Conservation (phyloP, 805 yeast species). For the Schizosaccharomyces cryophilus region DNA sequence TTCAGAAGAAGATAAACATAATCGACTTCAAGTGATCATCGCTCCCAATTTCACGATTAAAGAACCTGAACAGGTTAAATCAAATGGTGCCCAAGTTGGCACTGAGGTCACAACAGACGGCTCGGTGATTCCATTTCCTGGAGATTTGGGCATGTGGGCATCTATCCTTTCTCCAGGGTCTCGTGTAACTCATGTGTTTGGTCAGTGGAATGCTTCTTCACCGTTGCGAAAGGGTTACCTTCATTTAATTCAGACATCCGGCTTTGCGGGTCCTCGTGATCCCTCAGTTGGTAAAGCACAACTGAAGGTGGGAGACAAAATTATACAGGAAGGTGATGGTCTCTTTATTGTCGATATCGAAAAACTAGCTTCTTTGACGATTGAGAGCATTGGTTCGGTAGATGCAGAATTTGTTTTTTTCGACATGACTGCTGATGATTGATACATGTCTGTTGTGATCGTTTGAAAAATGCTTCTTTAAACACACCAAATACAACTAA, state of each 20-base stretch:
- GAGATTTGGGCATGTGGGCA: not conserved
- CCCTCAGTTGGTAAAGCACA: not conserved
- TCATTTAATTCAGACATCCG: not conserved
- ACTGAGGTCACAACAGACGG: not conserved
- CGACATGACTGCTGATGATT: conserved; percentile 7
- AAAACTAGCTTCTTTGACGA: conserved; percentile 5
- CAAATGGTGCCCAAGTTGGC: no score
- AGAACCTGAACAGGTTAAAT: no score
- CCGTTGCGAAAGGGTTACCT: not conserved
- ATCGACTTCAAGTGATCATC: not conserved
- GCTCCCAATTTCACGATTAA: not conserved
- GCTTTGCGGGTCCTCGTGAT: not conserved
- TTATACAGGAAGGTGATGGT: not conserved
- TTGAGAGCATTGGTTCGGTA: conserved; percentile 2
- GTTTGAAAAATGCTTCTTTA: no score
- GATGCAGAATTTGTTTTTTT: conserved; percentile 3
- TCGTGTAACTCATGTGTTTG: not conserved
- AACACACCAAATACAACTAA: no score
- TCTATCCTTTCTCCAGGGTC: not conserved
- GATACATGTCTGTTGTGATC: no score
- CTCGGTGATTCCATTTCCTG: not conserved
- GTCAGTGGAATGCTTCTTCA: not conserved
- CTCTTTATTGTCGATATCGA: conserved; percentile 6
- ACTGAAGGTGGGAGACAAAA: not conserved
- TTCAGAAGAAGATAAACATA: not conserved